Evolutionary conservation across 768 basidiomycete genomes (phyloP).

Genomic region (Serendipita sp.): DNA sequence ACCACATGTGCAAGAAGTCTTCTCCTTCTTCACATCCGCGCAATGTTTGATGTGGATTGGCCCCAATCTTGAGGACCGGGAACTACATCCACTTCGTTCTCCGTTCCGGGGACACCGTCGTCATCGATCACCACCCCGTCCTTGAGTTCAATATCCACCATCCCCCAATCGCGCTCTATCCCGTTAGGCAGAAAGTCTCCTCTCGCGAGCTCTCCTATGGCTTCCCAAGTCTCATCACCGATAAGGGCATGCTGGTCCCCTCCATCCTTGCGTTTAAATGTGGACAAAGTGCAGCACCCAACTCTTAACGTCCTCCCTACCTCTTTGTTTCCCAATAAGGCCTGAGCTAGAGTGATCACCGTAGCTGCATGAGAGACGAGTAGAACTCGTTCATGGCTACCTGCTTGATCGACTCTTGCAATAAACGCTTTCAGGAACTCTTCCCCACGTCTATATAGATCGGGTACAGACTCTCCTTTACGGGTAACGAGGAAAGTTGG

Average conservation of each 20-base stretch:
- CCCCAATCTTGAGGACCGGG: slow-evolving; percentile 31
- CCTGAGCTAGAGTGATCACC: slow-evolving; percentile 45
- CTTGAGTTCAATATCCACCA: slow-evolving; percentile 49
- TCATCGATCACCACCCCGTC: slow-evolving; percentile 51
- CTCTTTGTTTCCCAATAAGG: slow-evolving; percentile 31
- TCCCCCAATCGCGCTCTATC: slow-evolving; percentile 58
- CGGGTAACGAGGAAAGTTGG: slow-evolving; percentile 50
- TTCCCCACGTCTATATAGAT: slow-evolving; percentile 43
- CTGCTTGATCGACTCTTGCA: slow-evolving; percentile 30
- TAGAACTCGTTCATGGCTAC: slow-evolving; percentile 33
- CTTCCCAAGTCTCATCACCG: slow-evolving; percentile 31
- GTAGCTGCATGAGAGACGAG: slow-evolving; percentile 66
- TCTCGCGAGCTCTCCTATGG: slow-evolving; percentile 30
- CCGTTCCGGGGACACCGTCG: slow-evolving; percentile 49
- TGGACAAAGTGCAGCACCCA: slow-evolving; percentile 60
- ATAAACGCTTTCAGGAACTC: slow-evolving; percentile 37
- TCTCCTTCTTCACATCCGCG: background rate
- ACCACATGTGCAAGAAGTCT: background rate
- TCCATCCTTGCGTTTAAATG: slow-evolving; percentile 22
- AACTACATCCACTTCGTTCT: slow-evolving; percentile 39
- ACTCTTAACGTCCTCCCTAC: slow-evolving; percentile 29
- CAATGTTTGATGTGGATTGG: background rate
- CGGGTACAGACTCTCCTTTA: slow-evolving; percentile 50
- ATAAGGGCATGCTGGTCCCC: slow-evolving; percentile 18
- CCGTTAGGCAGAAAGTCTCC: slow-evolving; percentile 44